Evolutionary conservation across 495 filamentous ascomycete genomes (phyloP).

Genomic region (Ascodesmis nigricans): DNA sequence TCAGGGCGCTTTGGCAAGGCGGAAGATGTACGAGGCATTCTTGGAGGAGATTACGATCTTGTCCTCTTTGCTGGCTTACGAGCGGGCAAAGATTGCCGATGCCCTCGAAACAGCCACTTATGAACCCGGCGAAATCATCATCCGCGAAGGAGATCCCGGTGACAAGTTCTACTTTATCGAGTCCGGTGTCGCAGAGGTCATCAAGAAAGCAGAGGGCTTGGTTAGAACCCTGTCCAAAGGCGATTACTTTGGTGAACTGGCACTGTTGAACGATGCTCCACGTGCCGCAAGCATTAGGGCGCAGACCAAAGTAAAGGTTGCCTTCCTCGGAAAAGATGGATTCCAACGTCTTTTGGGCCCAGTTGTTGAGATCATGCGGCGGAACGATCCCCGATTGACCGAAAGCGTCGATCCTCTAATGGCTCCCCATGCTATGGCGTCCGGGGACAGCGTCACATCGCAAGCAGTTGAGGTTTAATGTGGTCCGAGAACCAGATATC

Average conservation of each 20-base stretch:
- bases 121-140: constrained; percentile 58
- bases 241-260: constrained; percentile 92
- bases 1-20: constrained; percentile 89
- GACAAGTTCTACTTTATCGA: constrained; percentile 87
- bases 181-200: constrained; percentile 66
- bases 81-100: constrained; percentile 91
- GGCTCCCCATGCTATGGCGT: too few relatives aligned
- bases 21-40: constrained; percentile 92
- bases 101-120: constrained; percentile 79
- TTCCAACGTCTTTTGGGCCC: constrained; percentile 87
- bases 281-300: constrained; percentile 78
- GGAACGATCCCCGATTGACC: constrained; percentile 33
- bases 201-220: constrained; percentile 32
- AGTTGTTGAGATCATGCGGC: constrained; percentile 83
- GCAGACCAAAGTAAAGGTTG: constrained; percentile 76
- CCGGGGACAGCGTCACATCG: constrained; percentile 2
- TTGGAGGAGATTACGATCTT: constrained; percentile 92
- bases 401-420: constrained; percentile 17
- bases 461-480: constrained; percentile 4
- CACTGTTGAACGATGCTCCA: constrained; percentile 77
- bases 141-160: constrained; percentile 75
- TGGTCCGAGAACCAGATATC: too few relatives aligned
- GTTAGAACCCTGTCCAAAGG: constrained; percentile 71
- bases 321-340: constrained; percentile 72
- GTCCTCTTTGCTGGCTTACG: constrained; percentile 67